Conservation (phyloP, 2,329 filamentous ascomycete genomes). For the Metarhizium sp. region DNA sequence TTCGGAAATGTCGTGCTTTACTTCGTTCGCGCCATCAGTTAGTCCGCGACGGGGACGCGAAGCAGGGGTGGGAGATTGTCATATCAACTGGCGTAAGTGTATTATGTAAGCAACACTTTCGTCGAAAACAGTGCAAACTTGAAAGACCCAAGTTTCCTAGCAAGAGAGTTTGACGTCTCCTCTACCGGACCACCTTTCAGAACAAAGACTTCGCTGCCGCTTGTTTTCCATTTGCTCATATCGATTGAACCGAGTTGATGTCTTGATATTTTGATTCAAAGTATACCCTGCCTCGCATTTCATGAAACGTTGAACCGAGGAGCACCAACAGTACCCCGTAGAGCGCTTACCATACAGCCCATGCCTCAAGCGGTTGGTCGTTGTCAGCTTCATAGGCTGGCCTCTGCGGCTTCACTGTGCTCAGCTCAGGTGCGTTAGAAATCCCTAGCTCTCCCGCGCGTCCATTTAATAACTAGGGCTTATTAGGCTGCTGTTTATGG, state of each 20-base stretch:
- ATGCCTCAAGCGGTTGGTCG: constrained; percentile 10
- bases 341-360: background rate
- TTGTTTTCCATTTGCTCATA: too few relatives aligned
- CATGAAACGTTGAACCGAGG: constrained; percentile 6
- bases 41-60: background rate
- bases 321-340: constrained; percentile 3
- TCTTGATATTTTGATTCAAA: too few relatives aligned
- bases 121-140: background rate
- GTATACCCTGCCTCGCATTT: too few relatives aligned
- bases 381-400: constrained; percentile 47
- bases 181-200: too few relatives aligned
- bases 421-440: constrained; percentile 37
- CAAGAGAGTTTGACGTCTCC: too few relatives aligned
- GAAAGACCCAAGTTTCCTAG: too few relatives aligned
- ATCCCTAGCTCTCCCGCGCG: background rate
- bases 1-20: background rate
- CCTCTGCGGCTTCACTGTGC: constrained; percentile 44
- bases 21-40: background rate
- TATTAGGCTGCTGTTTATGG: constrained; percentile 73
- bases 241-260: too few relatives aligned
- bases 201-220: too few relatives aligned
- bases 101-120: background rate
- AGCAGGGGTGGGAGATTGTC: too few relatives aligned
- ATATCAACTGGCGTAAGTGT: background rate
- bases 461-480: background rate